Evolutionary conservation across 2,329 filamentous ascomycete genomes (phyloP).

Genomic region (Cladosporium sp.): DNA sequence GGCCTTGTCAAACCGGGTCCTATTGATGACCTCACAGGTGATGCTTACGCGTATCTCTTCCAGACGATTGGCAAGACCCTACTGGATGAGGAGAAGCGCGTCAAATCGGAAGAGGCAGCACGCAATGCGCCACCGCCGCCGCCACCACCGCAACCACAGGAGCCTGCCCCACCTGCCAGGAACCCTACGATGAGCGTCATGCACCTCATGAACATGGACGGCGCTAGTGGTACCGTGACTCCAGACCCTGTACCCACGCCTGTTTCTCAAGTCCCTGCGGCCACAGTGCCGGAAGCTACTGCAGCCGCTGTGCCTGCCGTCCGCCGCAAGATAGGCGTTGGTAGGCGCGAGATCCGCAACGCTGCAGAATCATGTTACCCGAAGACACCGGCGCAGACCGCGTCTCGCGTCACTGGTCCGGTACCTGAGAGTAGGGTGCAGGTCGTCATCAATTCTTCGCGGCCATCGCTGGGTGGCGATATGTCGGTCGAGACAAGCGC

Average conservation of each 20-base stretch:
- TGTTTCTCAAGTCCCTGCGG: constrained; percentile 16
- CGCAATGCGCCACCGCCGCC: constrained; percentile 15
- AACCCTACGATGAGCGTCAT: constrained; percentile 31
- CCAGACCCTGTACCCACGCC: constrained; percentile 13
- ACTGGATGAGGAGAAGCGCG: constrained; percentile 38
- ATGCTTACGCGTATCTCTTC: constrained; percentile 79
- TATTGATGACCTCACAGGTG: constrained; percentile 91
- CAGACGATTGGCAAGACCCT: constrained; percentile 60
- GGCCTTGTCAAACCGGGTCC: constrained; percentile 78
- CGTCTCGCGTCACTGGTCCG: constrained; percentile 9
- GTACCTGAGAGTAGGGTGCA: constrained; percentile 20
- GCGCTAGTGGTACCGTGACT: constrained; percentile 18
- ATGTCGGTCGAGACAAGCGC: constrained; percentile 46
- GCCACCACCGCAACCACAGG: constrained; percentile 20
- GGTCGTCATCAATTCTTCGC: constrained; percentile 26
- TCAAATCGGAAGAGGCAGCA: constrained; percentile 26
- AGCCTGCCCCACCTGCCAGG: constrained; percentile 14
- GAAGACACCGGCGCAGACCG: constrained; percentile 21
- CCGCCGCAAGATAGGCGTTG: constrained; percentile 54
- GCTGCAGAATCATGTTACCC: constrained; percentile 55
- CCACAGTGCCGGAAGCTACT: constrained; percentile 1
- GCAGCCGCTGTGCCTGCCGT: constrained; percentile 15
- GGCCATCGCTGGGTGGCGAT: constrained; percentile 27
- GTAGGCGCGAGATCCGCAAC: constrained; percentile 55
- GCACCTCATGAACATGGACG: constrained; percentile 33